Base-by-base conservation (phyloP, 495 filamentous ascomycete genomes). In the Xanthoparmelia taractica region DNA sequence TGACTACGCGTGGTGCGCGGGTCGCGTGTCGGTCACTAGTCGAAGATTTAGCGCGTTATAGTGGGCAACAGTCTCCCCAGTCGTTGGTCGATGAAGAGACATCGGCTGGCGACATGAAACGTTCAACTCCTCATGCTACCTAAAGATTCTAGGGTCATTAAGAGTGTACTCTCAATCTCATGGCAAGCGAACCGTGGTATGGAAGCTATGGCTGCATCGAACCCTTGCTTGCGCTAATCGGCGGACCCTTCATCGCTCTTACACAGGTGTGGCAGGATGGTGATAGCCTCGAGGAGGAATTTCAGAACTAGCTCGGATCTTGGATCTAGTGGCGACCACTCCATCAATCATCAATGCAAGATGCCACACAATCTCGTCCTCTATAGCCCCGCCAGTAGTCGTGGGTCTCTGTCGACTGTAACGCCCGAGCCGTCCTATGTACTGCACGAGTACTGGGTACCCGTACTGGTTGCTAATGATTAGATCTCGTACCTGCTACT, bases 351-450 rank as follows among this genome's bases (percentile, higher is more conserved):
- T 15, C 29, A 54, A n/a, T 54, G 56, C 25, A n/a, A 58, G 54
- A 34, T 33, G 40, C 56, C n/a, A 58, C 43, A 43, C 56, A 23
- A 48, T 45, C 37, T 36, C 31, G 55, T 38, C 25, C 41, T 17
- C 25, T 47, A 58, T 55, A 58, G 56, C 61, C 61, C 55, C 18
- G 43, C 61, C 55, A 63, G 57, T 63, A 25, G 47, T 48, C 17
- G 33, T 37, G 33, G 6, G 25, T 27, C 61, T 63, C 29, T n/a
- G 61, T 41, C 55, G n/a, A 25, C 27, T 63, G 20, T 63, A 29
- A 58, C 54, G 56, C 55, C 57, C 61, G 61, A 63, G 43, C 33
- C 41, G 61, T 48, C 25, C 31, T 45, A 27, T 58, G 13, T 31
- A 54, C 29, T 54, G 15, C 33, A 54, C 18, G n/a, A 45, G 18